phyloP scores from a whole-genome alignment of 352 stramenopile genomes.

The Globisporangium lucens region DNA sequence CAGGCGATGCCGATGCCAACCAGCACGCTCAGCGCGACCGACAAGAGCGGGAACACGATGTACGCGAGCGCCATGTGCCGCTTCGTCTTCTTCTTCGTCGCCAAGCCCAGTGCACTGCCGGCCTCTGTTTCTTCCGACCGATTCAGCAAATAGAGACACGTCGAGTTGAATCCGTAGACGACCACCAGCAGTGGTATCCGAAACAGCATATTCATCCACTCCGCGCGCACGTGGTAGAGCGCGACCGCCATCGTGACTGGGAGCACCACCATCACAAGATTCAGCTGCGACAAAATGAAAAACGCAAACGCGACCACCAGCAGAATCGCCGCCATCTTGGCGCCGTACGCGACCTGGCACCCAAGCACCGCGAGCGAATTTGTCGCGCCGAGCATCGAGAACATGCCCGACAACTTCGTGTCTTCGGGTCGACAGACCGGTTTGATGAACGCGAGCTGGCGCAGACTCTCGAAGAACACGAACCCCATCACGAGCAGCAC shows the following conservation, averaged over 20 bases:
- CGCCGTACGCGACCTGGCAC: conserved; percentile 66
- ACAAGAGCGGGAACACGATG: conserved; percentile 58
- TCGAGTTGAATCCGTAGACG: conserved; percentile 75
- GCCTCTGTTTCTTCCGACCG: conserved; percentile 15
- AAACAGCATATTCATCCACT: conserved; percentile 84
- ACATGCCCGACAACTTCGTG: conserved; percentile 44
- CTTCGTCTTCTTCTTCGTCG: conserved; percentile 24
- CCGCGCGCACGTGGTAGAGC: conserved; percentile 64
- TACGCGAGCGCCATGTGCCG: conserved; percentile 44
- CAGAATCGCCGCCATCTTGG: conserved; percentile 59
- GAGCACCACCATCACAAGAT: conserved; percentile 54
- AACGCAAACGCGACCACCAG: conserved; percentile 38
- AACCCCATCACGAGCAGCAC: conserved; percentile 71
- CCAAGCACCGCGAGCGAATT: conserved; percentile 58
- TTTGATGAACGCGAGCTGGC: conserved; percentile 56
- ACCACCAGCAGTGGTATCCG: conserved; percentile 58
- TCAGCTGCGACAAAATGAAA: conserved; percentile 64
- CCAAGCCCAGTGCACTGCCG: not conserved
- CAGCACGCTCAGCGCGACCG: conserved; percentile 51
- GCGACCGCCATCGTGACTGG: conserved; percentile 36
- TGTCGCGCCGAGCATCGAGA: conserved; percentile 52
- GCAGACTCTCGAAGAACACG: conserved; percentile 74
- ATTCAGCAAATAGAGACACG: conserved; percentile 54
- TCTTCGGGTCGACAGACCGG: conserved; percentile 49
- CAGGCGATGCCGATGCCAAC: conserved; percentile 72